These are phyloP conservation scores for Arachnomyces sp. DNA, from an alignment of 2,329 filamentous ascomycete genomes.

Conservation along the genomic window DNA sequence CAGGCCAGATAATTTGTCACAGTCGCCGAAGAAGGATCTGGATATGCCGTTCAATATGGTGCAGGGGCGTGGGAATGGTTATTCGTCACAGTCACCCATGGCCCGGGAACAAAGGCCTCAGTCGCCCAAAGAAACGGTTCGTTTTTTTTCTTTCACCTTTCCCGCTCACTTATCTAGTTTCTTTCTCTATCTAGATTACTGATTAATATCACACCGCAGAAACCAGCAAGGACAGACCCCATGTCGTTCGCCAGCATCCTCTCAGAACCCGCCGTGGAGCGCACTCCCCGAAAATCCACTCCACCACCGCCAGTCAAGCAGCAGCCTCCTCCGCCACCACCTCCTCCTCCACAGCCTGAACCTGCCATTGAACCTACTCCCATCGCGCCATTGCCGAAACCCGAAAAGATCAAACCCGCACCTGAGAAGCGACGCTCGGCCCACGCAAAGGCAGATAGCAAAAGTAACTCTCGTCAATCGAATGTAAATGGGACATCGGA, in stretches of 20 bases:
- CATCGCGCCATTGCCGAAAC: constrained; percentile 19
- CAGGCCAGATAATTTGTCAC: constrained; percentile 28
- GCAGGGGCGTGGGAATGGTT: constrained; percentile 23
- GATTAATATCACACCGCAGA: constrained; percentile 39
- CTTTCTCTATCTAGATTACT: constrained; percentile 10
- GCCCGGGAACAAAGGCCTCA: constrained; percentile 24
- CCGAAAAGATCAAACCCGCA: constrained; percentile 20
- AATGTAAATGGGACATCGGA: constrained; percentile 47
- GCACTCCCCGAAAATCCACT: constrained; percentile 40
- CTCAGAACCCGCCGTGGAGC: constrained; percentile 63
- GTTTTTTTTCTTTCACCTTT: constrained; percentile 11
- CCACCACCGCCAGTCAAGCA: constrained; percentile 29
- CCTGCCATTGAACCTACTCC: constrained; percentile 16
- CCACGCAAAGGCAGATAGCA: constrained; percentile 11
- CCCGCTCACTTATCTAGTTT: background rate
- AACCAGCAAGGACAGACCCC: constrained; percentile 66
- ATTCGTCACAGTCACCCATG: constrained; percentile 25
- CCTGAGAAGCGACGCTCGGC: constrained; percentile 19
- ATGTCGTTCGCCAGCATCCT: constrained; percentile 97
- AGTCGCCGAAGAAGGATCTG: constrained; percentile 35
- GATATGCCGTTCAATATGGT: constrained; percentile 25
- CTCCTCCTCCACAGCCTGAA: constrained; percentile 13
- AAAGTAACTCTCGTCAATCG: constrained; percentile 37
- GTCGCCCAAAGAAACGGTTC: constrained; percentile 34
- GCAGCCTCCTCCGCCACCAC: constrained; percentile 17